Percentiles rank a stretch among this genome's conserved stretches.
These are phyloP conservation scores for Zymoseptoria ardabiliae DNA, from an alignment of 2,329 filamentous ascomycete genomes.

Conservation along the genomic window DNA sequence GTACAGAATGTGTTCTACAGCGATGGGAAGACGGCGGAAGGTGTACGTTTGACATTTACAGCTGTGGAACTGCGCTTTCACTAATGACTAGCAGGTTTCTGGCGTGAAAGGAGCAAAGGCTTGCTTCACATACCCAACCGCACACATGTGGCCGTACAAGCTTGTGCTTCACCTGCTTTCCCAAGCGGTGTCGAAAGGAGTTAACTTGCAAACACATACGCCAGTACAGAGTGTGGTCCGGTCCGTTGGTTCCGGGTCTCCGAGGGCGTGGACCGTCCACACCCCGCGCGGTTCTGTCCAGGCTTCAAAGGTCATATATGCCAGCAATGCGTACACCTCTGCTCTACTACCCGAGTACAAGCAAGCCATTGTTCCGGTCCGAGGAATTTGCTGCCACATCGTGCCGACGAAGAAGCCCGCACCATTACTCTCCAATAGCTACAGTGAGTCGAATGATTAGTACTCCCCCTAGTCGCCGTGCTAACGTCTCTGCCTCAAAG, in stretches of 20 bases:
- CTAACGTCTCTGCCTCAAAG: conserved; percentile 8
- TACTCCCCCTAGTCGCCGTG: not conserved
- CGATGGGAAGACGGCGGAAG: conserved; percentile 24
- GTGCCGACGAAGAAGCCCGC: conserved; percentile 11
- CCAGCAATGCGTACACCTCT: conserved; percentile 22
- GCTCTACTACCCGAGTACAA: conserved; percentile 30
- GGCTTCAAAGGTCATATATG: conserved; percentile 27
- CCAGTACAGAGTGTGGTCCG: conserved; percentile 68
- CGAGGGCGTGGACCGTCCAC: conserved; percentile 11
- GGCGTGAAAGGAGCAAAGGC: conserved; percentile 34
- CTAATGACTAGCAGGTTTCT: conserved; percentile 24
- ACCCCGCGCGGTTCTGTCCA: conserved; percentile 22
- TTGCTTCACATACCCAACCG: conserved; percentile 44
- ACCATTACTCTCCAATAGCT: conserved; percentile 24
- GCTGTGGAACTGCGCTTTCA: not conserved
- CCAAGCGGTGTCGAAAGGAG: conserved; percentile 34
- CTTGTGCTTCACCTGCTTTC: conserved; percentile 20
- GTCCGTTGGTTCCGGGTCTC: conserved; percentile 37
- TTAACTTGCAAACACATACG: conserved; percentile 69
- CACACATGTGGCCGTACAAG: conserved; percentile 27
- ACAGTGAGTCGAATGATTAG: conserved; percentile 6
- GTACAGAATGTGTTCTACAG: conserved; percentile 27
- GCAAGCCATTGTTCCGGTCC: conserved; percentile 25
- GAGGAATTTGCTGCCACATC: conserved; percentile 44
- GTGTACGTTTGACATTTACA: conserved; percentile 12